Percentiles rank a stretch among this genome's conserved stretches.
These are phyloP conservation scores for Mortierella hygrophila DNA, from an alignment of 192 early-diverging fungal genomes.

Conservation along the genomic window DNA sequence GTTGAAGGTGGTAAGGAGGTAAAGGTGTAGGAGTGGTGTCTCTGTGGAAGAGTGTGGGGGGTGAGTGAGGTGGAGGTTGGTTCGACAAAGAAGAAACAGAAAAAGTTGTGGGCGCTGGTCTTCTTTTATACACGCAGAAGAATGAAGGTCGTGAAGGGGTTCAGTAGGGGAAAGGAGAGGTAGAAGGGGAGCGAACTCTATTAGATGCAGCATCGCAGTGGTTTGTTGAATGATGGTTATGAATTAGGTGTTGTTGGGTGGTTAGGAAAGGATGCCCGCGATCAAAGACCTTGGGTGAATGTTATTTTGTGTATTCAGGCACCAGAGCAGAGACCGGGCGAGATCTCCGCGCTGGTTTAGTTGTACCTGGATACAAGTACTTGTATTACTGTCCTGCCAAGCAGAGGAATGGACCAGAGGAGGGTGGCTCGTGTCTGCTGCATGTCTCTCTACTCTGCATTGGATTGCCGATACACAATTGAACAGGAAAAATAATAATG, in stretches of 20 bases:
- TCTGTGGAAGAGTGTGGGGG: conserved; percentile 15
- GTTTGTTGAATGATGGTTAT: neutral
- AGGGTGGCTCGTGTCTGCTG: neutral
- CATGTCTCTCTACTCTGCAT: too few species aligned
- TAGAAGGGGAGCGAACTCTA: neutral
- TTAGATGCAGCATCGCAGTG: neutral
- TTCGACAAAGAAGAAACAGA: conserved; percentile 4
- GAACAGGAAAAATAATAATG: too few species aligned
- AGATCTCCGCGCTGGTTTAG: neutral
- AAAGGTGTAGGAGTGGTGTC: neutral
- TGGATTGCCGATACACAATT: too few species aligned
- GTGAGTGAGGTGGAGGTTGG: conserved; percentile 2
- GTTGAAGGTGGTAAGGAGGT: neutral
- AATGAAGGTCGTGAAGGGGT: neutral
- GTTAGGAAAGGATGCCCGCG: neutral
- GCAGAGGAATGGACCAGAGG: neutral
- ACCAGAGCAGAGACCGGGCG: neutral
- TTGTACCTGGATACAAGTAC: neutral
- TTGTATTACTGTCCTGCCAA: neutral
- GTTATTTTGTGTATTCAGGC: neutral
- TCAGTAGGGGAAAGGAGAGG: neutral
- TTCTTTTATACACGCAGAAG: neutral
- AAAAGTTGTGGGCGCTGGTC: neutral
- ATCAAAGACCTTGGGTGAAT: neutral
- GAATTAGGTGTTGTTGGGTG: neutral